A percentile compares a stretch with the other conserved stretches of the same genome.
Conservation (phyloP, 495 filamentous ascomycete species). For the Tuber magnatum region DNA sequence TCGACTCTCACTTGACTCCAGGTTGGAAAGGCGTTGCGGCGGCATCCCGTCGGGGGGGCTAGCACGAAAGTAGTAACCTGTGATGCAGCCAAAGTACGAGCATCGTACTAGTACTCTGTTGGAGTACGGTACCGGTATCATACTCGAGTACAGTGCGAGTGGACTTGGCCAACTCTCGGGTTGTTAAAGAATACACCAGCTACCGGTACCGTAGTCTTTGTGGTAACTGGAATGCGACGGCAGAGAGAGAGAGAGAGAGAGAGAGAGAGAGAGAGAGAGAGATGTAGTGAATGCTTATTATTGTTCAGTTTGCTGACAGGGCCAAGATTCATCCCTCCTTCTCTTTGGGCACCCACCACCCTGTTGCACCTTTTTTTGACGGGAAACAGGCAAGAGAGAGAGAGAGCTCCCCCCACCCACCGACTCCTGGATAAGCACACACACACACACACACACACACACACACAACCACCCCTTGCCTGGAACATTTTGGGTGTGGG, state of each 20-base stretch:
- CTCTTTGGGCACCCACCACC: neutral
- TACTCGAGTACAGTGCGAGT: too few species aligned
- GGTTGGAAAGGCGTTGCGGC: neutral
- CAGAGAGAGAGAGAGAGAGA: neutral
- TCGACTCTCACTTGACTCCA: neutral
- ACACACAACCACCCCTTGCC: neutral
- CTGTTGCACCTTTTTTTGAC: neutral
- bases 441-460: neutral
- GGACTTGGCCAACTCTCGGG: neutral
- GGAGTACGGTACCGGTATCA: too few species aligned
- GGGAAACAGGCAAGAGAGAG: neutral
- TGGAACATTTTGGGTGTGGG: conserved; percentile 3
- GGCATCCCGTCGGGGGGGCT: neutral
- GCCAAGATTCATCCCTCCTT: neutral
- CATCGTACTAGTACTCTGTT: too few species aligned
- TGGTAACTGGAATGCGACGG: neutral
- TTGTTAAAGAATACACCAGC: neutral
- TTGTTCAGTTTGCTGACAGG: neutral
- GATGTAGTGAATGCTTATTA: neutral
- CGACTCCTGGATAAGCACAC: neutral
- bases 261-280: neutral
- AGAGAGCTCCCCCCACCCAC: neutral
- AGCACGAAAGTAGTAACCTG: neutral
- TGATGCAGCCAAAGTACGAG: neutral
- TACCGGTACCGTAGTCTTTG: neutral